These are phyloP conservation scores for Cladosporium sp. DNA, from an alignment of 2,329 filamentous ascomycete species.

Conservation along the genomic window DNA sequence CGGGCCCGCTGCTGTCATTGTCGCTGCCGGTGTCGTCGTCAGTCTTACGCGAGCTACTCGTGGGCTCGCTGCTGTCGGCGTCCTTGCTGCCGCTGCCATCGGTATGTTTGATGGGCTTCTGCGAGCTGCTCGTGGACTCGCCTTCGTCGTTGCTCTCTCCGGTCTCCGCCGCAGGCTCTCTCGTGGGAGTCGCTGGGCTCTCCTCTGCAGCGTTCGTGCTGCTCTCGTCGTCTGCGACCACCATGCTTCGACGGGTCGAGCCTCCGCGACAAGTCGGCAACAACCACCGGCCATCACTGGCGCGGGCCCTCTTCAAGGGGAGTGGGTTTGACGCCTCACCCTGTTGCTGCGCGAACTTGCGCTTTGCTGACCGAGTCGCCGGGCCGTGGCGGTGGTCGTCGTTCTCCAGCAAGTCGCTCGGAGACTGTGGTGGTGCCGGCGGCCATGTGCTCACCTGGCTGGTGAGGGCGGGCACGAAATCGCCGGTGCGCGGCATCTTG, in stretches of 20 bases:
- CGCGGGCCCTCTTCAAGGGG: background rate
- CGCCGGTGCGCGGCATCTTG: background rate
- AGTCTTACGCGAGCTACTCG: background rate
- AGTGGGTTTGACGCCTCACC: slow-evolving; percentile 1
- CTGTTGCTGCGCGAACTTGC: background rate
- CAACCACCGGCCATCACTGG: background rate
- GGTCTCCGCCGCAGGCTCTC: slow-evolving; percentile 1
- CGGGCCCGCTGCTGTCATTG: slow-evolving; percentile 2
- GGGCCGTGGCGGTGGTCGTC: background rate
- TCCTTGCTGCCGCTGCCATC: background rate
- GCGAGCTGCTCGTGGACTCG: slow-evolving; percentile 4
- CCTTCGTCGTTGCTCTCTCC: background rate
- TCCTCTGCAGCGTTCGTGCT: background rate
- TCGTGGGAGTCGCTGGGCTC: background rate
- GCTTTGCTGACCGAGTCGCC: slow-evolving; percentile 6
- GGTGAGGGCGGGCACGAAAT: background rate
- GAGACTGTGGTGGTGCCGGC: slow-evolving; percentile 2
- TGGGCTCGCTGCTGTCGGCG: slow-evolving; percentile 2
- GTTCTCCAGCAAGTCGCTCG: background rate
- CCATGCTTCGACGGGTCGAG: background rate
- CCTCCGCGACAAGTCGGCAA: slow-evolving; percentile 1
- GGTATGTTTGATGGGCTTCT: background rate
- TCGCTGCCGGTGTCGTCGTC: background rate
- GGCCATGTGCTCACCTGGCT: background rate
- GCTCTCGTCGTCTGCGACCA: background rate